Evolutionary conservation across 768 basidiomycete species (phyloP).

Genomic region (Postia placenta): DNA sequence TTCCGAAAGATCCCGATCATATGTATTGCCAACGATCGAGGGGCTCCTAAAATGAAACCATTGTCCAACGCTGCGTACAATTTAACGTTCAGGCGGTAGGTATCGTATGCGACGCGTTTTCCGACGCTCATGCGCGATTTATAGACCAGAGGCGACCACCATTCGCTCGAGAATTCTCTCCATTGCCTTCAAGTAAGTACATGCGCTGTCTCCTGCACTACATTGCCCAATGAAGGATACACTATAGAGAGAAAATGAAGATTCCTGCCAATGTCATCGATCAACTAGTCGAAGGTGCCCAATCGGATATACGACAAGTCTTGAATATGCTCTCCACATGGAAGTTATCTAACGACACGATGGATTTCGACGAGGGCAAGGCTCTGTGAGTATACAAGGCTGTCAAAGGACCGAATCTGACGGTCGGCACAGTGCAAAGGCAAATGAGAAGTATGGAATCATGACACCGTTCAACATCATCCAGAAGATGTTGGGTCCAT

Average conservation of each 20-base stretch:
- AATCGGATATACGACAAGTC: constrained; percentile 96
- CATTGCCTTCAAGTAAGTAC: constrained; percentile 80
- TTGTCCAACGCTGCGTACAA: constrained; percentile 64
- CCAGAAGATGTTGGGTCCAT: constrained; percentile 86
- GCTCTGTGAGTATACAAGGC: constrained; percentile 12
- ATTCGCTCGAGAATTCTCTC: constrained; percentile 85
- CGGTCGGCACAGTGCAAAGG: constrained; percentile 49
- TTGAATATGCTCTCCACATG: constrained; percentile 98
- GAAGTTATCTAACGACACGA: constrained; percentile 73
- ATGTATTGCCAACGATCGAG: constrained; percentile 91
- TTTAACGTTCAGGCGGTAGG: constrained; percentile 74
- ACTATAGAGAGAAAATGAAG: constrained; percentile 86
- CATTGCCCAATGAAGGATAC: no score
- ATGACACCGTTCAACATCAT: constrained; percentile 91
- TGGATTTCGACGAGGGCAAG: constrained; percentile 92
- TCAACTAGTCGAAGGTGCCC: constrained; percentile 80
- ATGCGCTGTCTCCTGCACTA: neutral
- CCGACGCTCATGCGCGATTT: neutral
- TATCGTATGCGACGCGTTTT: neutral
- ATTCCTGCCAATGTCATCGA: constrained; percentile 89
- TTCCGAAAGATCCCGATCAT: constrained; percentile 84
- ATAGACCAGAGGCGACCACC: constrained; percentile 67
- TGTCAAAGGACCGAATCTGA: neutral
- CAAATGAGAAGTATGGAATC: constrained; percentile 90
- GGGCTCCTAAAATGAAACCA: constrained; percentile 89